Evolutionary conservation across 768 basidiomycete species (phyloP).

Genomic region (Suillus variegatus): DNA sequence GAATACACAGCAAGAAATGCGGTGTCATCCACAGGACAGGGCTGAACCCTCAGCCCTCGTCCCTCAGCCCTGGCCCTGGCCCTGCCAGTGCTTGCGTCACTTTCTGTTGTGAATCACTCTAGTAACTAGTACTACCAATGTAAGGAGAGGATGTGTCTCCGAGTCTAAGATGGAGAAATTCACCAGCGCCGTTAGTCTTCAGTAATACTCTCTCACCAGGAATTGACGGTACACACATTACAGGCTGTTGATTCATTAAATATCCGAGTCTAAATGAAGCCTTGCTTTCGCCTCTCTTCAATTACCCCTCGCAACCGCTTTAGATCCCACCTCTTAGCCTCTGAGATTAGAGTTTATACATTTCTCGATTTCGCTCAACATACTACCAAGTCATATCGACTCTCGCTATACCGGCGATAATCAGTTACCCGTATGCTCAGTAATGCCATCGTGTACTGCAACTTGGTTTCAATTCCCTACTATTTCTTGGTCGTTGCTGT

Average conservation of each 20-base stretch:
- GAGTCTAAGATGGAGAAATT: neutral
- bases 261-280: constrained; percentile 3
- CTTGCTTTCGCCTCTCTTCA: neutral
- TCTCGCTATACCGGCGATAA: neutral
- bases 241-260: neutral
- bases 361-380: neutral
- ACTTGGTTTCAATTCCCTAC: neutral
- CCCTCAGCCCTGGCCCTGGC: neutral
- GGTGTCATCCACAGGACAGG: neutral
- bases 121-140: no score
- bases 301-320: neutral
- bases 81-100: neutral
- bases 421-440: neutral
- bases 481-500: neutral
- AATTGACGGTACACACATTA: neutral
- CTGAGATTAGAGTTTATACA: neutral
- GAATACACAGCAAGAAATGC: neutral
- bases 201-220: neutral
- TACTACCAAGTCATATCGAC: neutral
- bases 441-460: no score
- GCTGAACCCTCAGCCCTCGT: neutral
- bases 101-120: neutral
- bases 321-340: neutral
- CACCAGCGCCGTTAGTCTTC: neutral
- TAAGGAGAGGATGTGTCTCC: neutral